phyloP scores from a whole-genome alignment of 768 basidiomycete species.

The Tulasnella calospora region DNA sequence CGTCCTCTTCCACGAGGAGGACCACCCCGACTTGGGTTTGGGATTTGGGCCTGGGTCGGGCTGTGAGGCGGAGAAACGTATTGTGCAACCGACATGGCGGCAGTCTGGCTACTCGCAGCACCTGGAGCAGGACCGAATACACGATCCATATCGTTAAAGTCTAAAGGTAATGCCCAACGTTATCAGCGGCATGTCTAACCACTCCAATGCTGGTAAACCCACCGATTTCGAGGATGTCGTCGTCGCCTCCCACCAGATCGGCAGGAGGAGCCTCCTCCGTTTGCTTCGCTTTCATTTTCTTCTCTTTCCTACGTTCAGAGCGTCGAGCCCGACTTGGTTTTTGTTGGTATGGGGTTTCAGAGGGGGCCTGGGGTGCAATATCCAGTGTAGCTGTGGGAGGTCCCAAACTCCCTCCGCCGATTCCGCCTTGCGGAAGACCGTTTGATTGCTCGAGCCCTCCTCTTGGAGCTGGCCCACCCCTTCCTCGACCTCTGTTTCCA shows the following conservation, averaged over 20 bases:
- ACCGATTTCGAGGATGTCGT: conserved; percentile 12
- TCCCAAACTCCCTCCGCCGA: not conserved
- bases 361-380: not conserved
- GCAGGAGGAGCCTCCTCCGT: not conserved
- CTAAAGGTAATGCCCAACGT: not conserved
- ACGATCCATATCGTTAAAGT: conserved; percentile 10
- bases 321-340: not conserved
- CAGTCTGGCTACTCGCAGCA: not conserved
- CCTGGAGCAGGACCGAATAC: conserved; percentile 8
- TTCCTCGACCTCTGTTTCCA: not conserved
- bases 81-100: not conserved
- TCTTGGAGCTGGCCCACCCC: not conserved
- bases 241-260: not conserved
- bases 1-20: not conserved
- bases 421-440: not conserved
- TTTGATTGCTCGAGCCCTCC: not conserved
- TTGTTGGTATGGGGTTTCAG: not conserved
- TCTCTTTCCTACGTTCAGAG: not conserved
- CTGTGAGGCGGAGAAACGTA: not conserved
- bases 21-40: not conserved
- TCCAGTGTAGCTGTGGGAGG: not conserved
- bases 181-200: not conserved
- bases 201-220: not conserved
- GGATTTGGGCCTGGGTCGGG: not conserved
- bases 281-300: not conserved